phyloP scores from a whole-genome alignment of 345 rosid species.

The Dimocarpus longan region DNA sequence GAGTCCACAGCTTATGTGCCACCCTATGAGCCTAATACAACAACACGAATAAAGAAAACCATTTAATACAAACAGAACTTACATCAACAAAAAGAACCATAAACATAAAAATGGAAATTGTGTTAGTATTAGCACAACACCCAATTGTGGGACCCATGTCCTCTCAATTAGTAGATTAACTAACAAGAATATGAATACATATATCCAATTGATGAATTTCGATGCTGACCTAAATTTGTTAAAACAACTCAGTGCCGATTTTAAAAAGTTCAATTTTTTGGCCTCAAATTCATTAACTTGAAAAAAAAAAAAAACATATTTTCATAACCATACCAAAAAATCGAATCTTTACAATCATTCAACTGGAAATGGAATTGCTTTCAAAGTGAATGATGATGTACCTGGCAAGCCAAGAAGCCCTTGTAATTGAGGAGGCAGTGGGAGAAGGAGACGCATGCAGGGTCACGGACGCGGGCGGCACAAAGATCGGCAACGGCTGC shows the following conservation, averaged over 20 bases:
- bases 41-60: constrained; percentile 1
- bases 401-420: constrained; percentile 97
- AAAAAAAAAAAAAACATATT: no score
- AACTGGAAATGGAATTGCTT: no score
- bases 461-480: constrained; percentile 85
- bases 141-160: not conserved
- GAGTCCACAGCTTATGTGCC: constrained; percentile 87
- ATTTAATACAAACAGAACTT: not conserved
- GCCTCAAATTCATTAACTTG: not conserved
- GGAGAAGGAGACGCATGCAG: constrained; percentile 94
- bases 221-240: not conserved
- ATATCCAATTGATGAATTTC: not conserved
- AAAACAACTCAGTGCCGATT: not conserved
- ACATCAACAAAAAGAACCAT: no score
- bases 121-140: not conserved
- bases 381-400: not conserved
- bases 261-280: not conserved
- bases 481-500: constrained; percentile 95
- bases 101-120: no score
- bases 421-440: constrained; percentile 97
- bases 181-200: not conserved
- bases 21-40: constrained; percentile 78
- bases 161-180: not conserved
- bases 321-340: no score
- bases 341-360: no score